Percentiles rank a stretch among this genome's conserved stretches.
Conservation (phyloP, 108 stramenopile genomes). For the Mayamaea pseudoterrestris region DNA sequence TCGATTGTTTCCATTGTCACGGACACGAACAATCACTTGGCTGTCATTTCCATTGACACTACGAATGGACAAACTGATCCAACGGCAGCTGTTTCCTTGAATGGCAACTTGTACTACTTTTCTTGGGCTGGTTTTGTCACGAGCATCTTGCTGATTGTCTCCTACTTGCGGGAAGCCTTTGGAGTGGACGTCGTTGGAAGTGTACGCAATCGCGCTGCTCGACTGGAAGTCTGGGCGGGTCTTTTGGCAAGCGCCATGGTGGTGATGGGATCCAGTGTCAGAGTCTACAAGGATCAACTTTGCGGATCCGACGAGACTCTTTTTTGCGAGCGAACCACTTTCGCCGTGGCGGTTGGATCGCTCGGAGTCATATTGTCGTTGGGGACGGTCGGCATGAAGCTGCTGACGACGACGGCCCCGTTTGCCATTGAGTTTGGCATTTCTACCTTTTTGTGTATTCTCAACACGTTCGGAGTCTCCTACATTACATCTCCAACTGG, state of each 20-base stretch:
- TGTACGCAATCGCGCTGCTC: slow-evolving; percentile 34
- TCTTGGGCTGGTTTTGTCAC: slow-evolving; percentile 66
- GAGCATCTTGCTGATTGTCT: slow-evolving; percentile 35
- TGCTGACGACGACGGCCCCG: slow-evolving; percentile 36
- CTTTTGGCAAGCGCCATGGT: slow-evolving; percentile 50
- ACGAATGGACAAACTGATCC: slow-evolving; percentile 14
- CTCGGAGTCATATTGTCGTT: slow-evolving; percentile 34
- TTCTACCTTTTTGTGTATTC: slow-evolving; percentile 31
- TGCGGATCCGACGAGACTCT: slow-evolving; percentile 14
- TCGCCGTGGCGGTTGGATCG: slow-evolving; percentile 53
- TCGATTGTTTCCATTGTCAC: slow-evolving; percentile 55
- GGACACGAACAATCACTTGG: slow-evolving; percentile 19
- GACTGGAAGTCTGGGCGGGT: slow-evolving; percentile 50
- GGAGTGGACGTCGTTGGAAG: slow-evolving; percentile 61
- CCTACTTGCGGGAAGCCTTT: slow-evolving; percentile 38
- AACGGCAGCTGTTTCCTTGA: slow-evolving; percentile 18
- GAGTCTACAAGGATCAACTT: slow-evolving; percentile 34
- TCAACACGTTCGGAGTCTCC: slow-evolving; percentile 50
- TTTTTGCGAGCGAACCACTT: slow-evolving; percentile 46
- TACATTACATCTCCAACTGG: slow-evolving; percentile 36
- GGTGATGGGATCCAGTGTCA: slow-evolving; percentile 65
- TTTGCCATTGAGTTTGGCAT: slow-evolving; percentile 47
- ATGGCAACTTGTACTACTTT: slow-evolving; percentile 81
- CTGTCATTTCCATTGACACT: slow-evolving; percentile 9
- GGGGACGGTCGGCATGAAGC: slow-evolving; percentile 51